Evolutionary conservation across 2,329 filamentous ascomycete species (phyloP), one percentile per base, ranked within the genome.

Genomic region (Fusarium sublunatum): DNA sequence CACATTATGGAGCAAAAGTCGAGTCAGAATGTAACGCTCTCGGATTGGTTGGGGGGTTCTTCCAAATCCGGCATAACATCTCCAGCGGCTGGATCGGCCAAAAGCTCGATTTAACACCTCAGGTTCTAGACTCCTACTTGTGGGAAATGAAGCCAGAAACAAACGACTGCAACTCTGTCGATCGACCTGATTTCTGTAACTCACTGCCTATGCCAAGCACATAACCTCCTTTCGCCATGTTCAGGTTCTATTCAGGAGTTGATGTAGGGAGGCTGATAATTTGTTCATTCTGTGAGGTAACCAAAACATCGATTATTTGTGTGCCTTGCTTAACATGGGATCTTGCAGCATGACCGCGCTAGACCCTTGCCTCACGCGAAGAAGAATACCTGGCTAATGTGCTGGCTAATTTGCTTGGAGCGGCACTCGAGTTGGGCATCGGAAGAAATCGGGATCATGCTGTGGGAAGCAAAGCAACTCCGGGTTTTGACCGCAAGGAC

Each of bases 271-370:
- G 34, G 11, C 35, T 12, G 32, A 36, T 38, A 28, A 26, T 53
- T 68, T 69, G 58, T 68, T 69, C 64, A 70, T 69, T 60, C 34
- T 46, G 54, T 70, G 64, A 68, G 64, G 65, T 70, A 70, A 70
- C 58, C 44, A 53, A 43, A 48, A 54, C 39, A 28, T 31, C 29
- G 55, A 43, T 45, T 50, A 34, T 35, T 45, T 31, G 35, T 62
- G 40, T 62, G 51, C 42, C 51, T 35, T 47, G 52, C 12, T 32
- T n/a, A 38, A 41, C 36, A 42, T 29, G 41, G 51, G 25, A 45
- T 42, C 68, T 39, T 69, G 64, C 68, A 67, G 49, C 54, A 57
- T 62, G 68, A 29, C 38, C 53, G 53, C 65, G 62, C 53, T 69
- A 70, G 61, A 56, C 48, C 47, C 41, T 55, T 61, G 45, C 58